A percentile compares a stretch with the other conserved stretches of the same genome.
phyloP scores from a whole-genome alignment of 2,329 filamentous ascomycete genomes.

The Microascus cirrosus region DNA sequence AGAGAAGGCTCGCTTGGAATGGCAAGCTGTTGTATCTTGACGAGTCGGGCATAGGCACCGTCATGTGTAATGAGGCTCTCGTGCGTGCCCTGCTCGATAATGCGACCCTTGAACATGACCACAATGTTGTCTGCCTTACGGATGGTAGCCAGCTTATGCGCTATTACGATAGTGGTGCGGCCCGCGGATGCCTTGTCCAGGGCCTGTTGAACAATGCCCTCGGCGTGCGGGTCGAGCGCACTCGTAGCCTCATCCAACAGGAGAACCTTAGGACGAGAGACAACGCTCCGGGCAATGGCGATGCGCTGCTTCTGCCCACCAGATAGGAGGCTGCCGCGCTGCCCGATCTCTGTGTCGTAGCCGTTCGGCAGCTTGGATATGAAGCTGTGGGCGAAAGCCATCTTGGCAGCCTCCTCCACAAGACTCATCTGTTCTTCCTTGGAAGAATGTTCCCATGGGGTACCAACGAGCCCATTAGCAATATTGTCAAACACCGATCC shows the following conservation, averaged over 20 bases:
- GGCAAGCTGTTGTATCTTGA: slow-evolving; percentile 27
- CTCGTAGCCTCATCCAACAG: slow-evolving; percentile 61
- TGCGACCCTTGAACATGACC: slow-evolving; percentile 48
- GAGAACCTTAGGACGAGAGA: slow-evolving; percentile 51
- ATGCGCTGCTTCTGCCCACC: slow-evolving; percentile 58
- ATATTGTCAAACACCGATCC: slow-evolving; percentile 41
- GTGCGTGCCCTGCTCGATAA: slow-evolving; percentile 52
- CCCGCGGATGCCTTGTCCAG: slow-evolving; percentile 40
- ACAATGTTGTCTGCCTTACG: slow-evolving; percentile 54
- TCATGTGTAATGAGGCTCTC: slow-evolving; percentile 36
- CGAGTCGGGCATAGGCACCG: slow-evolving; percentile 39
- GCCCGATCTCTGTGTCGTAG: slow-evolving; percentile 52
- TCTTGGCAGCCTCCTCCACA: slow-evolving; percentile 34
- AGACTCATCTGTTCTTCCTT: slow-evolving; percentile 30
- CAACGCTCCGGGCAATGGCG: slow-evolving; percentile 55
- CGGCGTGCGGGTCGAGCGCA: slow-evolving; percentile 34
- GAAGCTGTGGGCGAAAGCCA: slow-evolving; percentile 42
- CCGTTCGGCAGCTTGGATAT: slow-evolving; percentile 37
- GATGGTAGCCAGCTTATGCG: slow-evolving; percentile 48
- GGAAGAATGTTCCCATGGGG: slow-evolving; percentile 20
- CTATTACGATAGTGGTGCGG: slow-evolving; percentile 57
- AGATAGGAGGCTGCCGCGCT: slow-evolving; percentile 52
- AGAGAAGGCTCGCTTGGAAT: no score
- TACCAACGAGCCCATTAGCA: slow-evolving; percentile 29
- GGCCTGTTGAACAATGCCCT: slow-evolving; percentile 42